Conservation (phyloP, 306 rosid genomes). For the Aeschynomene evenia region DNA sequence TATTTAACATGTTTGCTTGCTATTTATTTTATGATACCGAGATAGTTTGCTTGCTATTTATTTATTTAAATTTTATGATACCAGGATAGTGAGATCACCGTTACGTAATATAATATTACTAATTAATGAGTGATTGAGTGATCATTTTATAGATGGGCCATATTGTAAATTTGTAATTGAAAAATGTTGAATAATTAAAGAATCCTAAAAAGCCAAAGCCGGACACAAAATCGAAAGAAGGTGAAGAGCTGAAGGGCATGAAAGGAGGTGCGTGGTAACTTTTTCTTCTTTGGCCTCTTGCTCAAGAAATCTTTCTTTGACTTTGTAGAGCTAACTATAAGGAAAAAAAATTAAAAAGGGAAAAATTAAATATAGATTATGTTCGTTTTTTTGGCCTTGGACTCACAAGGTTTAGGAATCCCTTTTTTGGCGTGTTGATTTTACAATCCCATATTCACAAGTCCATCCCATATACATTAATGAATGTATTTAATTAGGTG, state of each 20-base stretch:
- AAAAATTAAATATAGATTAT: constrained; percentile 29
- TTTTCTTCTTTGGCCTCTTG: constrained; percentile 72
- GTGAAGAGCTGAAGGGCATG: background rate
- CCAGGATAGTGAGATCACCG: constrained; percentile 24
- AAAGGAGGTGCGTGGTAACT: constrained; percentile 37
- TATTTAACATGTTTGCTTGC: too few relatives aligned
- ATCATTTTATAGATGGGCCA: constrained; percentile 13
- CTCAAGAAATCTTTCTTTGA: constrained; percentile 87
- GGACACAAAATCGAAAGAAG: constrained; percentile 29
- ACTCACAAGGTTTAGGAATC: constrained; percentile 27
- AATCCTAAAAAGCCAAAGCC: constrained; percentile 63
- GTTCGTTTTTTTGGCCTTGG: constrained; percentile 43
- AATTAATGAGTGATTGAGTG: constrained; percentile 15
- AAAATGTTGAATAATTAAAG: constrained; percentile 41
- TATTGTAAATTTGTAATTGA: constrained; percentile 22
- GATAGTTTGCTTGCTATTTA: too few relatives aligned
- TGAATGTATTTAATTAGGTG: too few relatives aligned
- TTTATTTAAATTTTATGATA: too few relatives aligned
- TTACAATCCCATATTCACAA: constrained; percentile 2
- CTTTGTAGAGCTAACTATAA: constrained; percentile 57
- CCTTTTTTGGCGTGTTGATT: constrained; percentile 27
- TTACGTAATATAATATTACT: constrained; percentile 9
- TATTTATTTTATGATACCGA: too few relatives aligned
- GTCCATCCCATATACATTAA: too few relatives aligned
- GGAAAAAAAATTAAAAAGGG: background rate